Percentiles rank a stretch among this genome's conserved stretches.
Conservation (phyloP, 441 rosid genomes). For the Populus hybrid region DNA sequence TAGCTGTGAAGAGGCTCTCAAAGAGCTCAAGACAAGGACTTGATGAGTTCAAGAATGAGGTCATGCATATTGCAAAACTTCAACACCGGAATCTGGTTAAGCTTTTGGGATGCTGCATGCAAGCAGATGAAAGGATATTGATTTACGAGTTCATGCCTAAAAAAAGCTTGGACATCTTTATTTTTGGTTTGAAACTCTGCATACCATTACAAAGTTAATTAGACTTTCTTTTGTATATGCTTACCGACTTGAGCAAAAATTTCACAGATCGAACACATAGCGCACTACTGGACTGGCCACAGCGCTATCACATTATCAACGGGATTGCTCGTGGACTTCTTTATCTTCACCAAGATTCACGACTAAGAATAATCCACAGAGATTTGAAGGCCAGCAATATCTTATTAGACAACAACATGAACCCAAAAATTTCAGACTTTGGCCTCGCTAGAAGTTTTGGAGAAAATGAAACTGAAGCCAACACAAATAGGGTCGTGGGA, state of each 20-base stretch:
- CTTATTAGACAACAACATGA: too few species aligned
- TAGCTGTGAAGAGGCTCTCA: not conserved
- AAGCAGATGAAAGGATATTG: constrained; percentile 31
- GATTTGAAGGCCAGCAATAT: too few species aligned
- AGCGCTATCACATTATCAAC: constrained; percentile 26
- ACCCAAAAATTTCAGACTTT: too few species aligned
- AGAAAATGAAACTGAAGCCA: too few species aligned
- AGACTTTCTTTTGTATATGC: not conserved
- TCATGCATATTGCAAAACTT: constrained; percentile 17
- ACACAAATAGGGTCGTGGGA: too few species aligned
- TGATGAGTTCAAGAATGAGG: not conserved
- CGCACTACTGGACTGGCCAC: constrained; percentile 26
- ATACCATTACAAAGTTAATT: not conserved
- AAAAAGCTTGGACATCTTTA: constrained; percentile 37
- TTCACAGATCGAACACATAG: constrained; percentile 18
- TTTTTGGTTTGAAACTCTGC: constrained; percentile 25
- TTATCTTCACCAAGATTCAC: constrained; percentile 40
- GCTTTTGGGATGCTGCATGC: constrained; percentile 37
- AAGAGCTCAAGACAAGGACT: not conserved
- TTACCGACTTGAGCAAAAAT: not conserved
- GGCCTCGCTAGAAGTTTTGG: too few species aligned
- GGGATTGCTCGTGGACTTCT: constrained; percentile 41
- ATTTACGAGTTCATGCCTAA: constrained; percentile 40
- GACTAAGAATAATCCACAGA: constrained; percentile 17
- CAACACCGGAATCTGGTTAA: constrained; percentile 40